These are phyloP conservation scores for Maudiozyma saulgeensis DNA, from an alignment of 805 yeast species.

Conservation along the genomic window DNA sequence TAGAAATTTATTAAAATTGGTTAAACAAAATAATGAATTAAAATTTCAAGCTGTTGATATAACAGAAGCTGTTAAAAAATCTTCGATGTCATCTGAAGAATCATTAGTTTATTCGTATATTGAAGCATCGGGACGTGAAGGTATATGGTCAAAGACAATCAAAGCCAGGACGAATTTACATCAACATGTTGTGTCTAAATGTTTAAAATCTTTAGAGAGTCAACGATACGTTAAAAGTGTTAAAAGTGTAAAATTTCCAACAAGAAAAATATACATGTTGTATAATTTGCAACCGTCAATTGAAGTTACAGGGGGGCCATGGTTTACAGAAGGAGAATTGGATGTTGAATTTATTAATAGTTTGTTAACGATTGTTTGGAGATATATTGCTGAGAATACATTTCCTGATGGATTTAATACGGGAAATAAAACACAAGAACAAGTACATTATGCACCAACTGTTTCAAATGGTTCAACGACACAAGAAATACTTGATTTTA, in stretches of 20 bases:
- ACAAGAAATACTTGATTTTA: slow-evolving; percentile 68
- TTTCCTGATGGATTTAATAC: slow-evolving; percentile 58
- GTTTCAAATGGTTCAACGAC: slow-evolving; percentile 59
- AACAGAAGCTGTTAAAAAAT: slow-evolving; percentile 67
- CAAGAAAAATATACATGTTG: slow-evolving; percentile 92
- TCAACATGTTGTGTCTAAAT: slow-evolving; percentile 80
- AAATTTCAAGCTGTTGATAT: slow-evolving; percentile 66
- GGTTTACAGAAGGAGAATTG: slow-evolving; percentile 94
- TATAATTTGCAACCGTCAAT: slow-evolving; percentile 87
- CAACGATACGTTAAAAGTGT: slow-evolving; percentile 81
- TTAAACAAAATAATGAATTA: slow-evolving; percentile 56
- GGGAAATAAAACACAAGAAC: slow-evolving; percentile 11
- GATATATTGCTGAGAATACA: slow-evolving; percentile 66
- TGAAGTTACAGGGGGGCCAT: slow-evolving; percentile 97
- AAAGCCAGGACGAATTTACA: slow-evolving; percentile 82
- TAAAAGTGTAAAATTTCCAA: slow-evolving; percentile 85
- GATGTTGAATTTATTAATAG: slow-evolving; percentile 90
- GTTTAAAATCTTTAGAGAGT: slow-evolving; percentile 68
- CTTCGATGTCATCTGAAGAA: slow-evolving; percentile 78
- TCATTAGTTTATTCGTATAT: slow-evolving; percentile 84
- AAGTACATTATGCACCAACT: slow-evolving; percentile 40
- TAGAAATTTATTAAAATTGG: slow-evolving; percentile 55
- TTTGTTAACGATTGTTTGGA: slow-evolving; percentile 76
- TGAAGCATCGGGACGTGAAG: slow-evolving; percentile 89
- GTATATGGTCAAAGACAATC: slow-evolving; percentile 90